Evolutionary conservation across 129 eudicot species (phyloP), one percentile per base, ranked within the genome.

Genomic region (Logfia minima): DNA sequence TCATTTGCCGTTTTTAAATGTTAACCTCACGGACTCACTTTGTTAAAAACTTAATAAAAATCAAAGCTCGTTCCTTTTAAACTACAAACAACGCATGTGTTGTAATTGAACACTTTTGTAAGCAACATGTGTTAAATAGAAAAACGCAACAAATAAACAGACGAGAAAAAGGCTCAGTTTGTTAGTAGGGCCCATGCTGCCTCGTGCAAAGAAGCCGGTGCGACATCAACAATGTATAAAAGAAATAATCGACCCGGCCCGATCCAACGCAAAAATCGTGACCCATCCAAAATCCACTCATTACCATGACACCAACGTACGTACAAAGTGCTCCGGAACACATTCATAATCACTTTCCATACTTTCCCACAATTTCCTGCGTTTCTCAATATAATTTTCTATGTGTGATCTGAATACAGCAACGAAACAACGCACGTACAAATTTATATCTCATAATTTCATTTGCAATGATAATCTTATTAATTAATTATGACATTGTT

Each of bases 271-370:
- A 74, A 80, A 75, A 24, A 35, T 80, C 70, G 83, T 78, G 73
- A 66, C 74, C 72, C 75, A 73, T 72, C 62, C 61, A 66, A 32
- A 52, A 51, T 65, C 74, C 83, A 79, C 81, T 70, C 80, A 51
- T 66, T 67, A 66, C 55, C 81, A 68, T 43, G 66, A 77, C 56
- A 60, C 68, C 79, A 75, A 75, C 81, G 81, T 69, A 75, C 81
- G 81, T 69, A 70, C 76, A 69, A 78, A 68, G 76, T 78, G 75
- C 61, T 68, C 75, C 78, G 83, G 74, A 72, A 79, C 78, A 79
- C 83, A 52, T 61, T 72, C 83, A 52, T 28, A 72, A 64, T 79
- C 83, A 80, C 79, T 73, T 73, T 48, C 65, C 67, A 52, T 18
- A 32, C 48, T 45, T 77, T 69, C 60, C 39, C 19, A 48, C 59